phyloP scores from a whole-genome alignment of 805 yeast species.

The Blastobotrys mokoenaii region DNA sequence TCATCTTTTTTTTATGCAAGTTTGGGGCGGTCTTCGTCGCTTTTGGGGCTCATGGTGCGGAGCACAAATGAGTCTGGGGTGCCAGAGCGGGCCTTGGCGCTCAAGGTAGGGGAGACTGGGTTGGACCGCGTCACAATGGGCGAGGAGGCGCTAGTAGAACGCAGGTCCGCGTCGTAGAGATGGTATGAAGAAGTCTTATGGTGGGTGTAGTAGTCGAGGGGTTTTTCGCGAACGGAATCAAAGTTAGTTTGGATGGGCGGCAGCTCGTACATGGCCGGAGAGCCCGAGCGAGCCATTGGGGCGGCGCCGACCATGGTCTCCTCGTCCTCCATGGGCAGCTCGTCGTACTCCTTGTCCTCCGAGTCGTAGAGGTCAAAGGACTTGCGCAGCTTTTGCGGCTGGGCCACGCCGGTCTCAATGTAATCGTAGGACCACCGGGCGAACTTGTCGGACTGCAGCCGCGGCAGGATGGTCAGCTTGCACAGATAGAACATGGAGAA shows the following conservation, averaged over 20 bases:
- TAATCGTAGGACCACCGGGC: constrained; percentile 36
- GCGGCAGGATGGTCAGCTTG: constrained; percentile 58
- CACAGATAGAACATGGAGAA: constrained; percentile 61
- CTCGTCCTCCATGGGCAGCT: constrained; percentile 18
- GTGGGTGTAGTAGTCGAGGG: neutral
- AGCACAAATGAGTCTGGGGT: neutral
- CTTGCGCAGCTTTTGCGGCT: constrained; percentile 19
- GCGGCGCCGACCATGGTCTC: constrained; percentile 2
- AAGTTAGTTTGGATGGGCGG: neutral
- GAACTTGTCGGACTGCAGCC: constrained; percentile 29
- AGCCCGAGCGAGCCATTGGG: too few relatives aligned
- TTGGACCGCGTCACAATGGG: neutral
- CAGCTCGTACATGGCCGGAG: neutral
- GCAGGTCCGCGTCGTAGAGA: neutral
- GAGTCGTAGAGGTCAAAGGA: constrained; percentile 13
- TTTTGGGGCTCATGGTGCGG: neutral
- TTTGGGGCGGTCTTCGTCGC: constrained; percentile 1
- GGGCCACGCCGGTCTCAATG: constrained; percentile 26
- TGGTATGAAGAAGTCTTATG: constrained; percentile 5
- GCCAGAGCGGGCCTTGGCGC: neutral
- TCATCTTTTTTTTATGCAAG: neutral
- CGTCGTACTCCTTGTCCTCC: constrained; percentile 9
- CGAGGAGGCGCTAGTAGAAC: neutral
- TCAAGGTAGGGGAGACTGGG: neutral
- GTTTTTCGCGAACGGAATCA: neutral